Evolutionary conservation across 345 rosid genomes (phyloP).

Genomic region (Punica granatum): DNA sequence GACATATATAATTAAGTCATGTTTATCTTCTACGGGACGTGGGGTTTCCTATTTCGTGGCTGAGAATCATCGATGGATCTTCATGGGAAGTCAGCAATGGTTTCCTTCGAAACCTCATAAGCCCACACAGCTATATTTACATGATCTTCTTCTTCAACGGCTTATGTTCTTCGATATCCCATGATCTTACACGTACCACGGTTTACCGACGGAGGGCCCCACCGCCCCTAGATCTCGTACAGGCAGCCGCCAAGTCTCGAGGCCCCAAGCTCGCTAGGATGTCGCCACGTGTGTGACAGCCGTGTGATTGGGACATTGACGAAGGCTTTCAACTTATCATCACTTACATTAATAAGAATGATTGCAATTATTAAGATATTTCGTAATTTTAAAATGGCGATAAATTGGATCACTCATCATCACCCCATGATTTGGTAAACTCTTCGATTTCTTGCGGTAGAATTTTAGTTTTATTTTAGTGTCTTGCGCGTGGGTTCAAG

Average conservation of each 20-base stretch:
- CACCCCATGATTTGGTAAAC: neutral
- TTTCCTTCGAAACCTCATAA: neutral
- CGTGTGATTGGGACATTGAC: conserved; percentile 7
- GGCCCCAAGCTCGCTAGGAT: neutral
- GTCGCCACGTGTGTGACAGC: conserved; percentile 11
- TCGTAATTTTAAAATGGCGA: neutral
- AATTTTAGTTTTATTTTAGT: neutral
- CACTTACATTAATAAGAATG: neutral
- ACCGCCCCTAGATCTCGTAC: neutral
- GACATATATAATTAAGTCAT: too few species aligned
- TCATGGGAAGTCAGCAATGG: neutral
- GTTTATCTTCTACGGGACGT: too few species aligned
- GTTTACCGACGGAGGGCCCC: neutral
- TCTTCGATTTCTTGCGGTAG: neutral
- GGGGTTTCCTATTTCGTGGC: neutral
- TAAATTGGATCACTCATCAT: neutral
- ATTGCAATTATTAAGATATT: conserved; percentile 2
- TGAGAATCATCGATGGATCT: neutral
- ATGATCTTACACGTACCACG: neutral
- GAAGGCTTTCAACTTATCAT: neutral
- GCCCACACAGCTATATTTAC: neutral
- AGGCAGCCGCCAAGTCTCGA: neutral
- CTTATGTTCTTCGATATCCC: neutral
- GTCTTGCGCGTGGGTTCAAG: neutral
- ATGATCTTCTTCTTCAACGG: neutral